Percentiles rank a stretch among this genome's conserved stretches.
These are phyloP conservation scores for Candida suzukii DNA, from an alignment of 805 yeast genomes.

Conservation along the genomic window DNA sequence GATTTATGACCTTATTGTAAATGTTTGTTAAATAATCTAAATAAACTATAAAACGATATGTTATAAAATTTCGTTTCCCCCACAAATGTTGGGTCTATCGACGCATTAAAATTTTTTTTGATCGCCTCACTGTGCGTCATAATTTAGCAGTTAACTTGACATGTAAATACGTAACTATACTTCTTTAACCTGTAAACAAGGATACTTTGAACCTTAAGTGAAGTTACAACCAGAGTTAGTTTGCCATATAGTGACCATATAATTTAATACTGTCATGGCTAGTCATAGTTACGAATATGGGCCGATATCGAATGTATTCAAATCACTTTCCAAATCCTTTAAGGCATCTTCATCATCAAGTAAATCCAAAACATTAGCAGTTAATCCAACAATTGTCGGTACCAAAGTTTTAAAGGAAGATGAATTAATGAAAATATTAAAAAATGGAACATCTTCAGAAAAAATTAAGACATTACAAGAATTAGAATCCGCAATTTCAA, in stretches of 20 bases:
- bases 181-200: no score
- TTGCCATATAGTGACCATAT: no score
- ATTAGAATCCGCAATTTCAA: slow-evolving; percentile 43
- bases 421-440: slow-evolving; percentile 12
- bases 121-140: no score
- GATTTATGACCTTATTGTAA: no score
- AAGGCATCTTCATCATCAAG: slow-evolving; percentile 8
- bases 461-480: slow-evolving; percentile 45
- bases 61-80: no score
- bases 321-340: slow-evolving; percentile 18
- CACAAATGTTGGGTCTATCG: no score
- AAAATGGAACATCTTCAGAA: slow-evolving; percentile 15
- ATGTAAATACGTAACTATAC: no score
- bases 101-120: no score
- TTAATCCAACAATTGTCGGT: slow-evolving; percentile 23
- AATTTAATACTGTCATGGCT: not conserved
- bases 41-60: no score
- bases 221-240: not conserved
- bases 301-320: slow-evolving; percentile 12
- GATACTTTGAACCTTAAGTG: no score
- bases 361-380: slow-evolving; percentile 9
- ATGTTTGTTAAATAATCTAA: no score
- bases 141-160: no score
- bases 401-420: slow-evolving; percentile 14
- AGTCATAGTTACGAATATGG: not conserved